These are phyloP conservation scores for Amylocarpus encephaloides DNA, from an alignment of 2,329 filamentous ascomycete genomes.

Conservation along the genomic window DNA sequence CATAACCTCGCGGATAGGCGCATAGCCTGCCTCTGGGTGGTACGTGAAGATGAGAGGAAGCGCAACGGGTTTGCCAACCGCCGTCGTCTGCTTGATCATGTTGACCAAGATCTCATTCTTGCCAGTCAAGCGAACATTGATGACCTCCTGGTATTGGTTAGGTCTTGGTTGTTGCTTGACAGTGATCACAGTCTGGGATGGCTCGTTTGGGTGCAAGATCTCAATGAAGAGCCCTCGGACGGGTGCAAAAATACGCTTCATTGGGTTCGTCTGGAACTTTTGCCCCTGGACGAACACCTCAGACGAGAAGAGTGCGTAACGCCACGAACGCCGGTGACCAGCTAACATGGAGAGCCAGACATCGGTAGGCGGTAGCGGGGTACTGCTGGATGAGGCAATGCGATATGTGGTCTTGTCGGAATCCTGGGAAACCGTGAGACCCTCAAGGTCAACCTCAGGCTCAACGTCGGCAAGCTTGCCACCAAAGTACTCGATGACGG, in stretches of 20 bases:
- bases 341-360: slow-evolving; percentile 86
- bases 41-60: slow-evolving; percentile 87
- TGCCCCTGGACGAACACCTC: slow-evolving; percentile 93
- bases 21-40: slow-evolving; percentile 90
- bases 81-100: slow-evolving; percentile 89
- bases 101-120: slow-evolving; percentile 79
- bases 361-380: slow-evolving; percentile 69
- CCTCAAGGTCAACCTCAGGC: slow-evolving; percentile 73
- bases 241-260: slow-evolving; percentile 85
- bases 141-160: slow-evolving; percentile 80
- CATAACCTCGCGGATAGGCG: slow-evolving; percentile 98
- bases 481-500: slow-evolving; percentile 90
- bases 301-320: slow-evolving; percentile 87
- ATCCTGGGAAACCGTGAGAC: slow-evolving; percentile 77
- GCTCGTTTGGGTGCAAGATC: slow-evolving; percentile 73
- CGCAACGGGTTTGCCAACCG: slow-evolving; percentile 72
- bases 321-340: slow-evolving; percentile 81
- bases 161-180: slow-evolving; percentile 83
- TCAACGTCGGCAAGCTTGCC: slow-evolving; percentile 72
- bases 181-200: slow-evolving; percentile 74
- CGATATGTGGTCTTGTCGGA: slow-evolving; percentile 76
- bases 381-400: slow-evolving; percentile 67
- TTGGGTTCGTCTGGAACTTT: slow-evolving; percentile 95
- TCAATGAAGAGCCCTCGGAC: slow-evolving; percentile 84
- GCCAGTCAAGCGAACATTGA: slow-evolving; percentile 72